Base-by-base conservation (phyloP, 2,329 filamentous ascomycete species). In the Ceratocystis ficicola region DNA sequence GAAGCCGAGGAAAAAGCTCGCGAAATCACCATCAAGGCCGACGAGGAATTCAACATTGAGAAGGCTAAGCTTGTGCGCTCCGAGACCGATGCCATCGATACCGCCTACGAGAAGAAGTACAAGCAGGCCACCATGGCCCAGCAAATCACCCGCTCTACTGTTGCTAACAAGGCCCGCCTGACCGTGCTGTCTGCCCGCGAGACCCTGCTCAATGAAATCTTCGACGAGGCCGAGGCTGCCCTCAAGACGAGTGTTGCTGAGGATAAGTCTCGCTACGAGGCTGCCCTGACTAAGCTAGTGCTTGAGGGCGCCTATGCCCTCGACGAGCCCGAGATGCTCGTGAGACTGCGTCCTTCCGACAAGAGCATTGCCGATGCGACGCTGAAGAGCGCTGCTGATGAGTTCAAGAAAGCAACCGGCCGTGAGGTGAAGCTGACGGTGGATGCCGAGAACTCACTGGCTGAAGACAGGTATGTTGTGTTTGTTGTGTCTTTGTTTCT, bases 11-110 rank as follows among this genome's bases (percentile, higher is more conserved):
- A 99, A 76, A 99, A 99, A 79, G 91, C 91, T 73, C 89, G 89
- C 75, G 94, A 99, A 79, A 97, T 99, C 77, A 86, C 94, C 74
- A 88, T 97, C 80, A 97, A 97, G 80, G 94, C 94, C 77, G 92
- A 97, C 80, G 91, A 97, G 78, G 94, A 99, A 78, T 97, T 97
- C 78, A 89, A 90, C 75, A 97, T 96, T 75, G 94, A 99, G 76
- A 99, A 99, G 80, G 94, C 92, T 73, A 96, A 96, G 82, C 89
- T 99, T 63, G 94, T 97, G 72, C 93, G 90, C 75, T 87, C 95
- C 78, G 94, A 97, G 79, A 96, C 89, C 65, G 85, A 90, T 74
- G 79, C 90, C 77, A 97, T 99, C 81, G 94, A 99, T 79, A 81
- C 82, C 70, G 81, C 88, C 72, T 99, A 96, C 83, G 89, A 93